These are phyloP conservation scores for Phytophthora crassamura DNA, from an alignment of 352 stramenopile species.

Conservation along the genomic window DNA sequence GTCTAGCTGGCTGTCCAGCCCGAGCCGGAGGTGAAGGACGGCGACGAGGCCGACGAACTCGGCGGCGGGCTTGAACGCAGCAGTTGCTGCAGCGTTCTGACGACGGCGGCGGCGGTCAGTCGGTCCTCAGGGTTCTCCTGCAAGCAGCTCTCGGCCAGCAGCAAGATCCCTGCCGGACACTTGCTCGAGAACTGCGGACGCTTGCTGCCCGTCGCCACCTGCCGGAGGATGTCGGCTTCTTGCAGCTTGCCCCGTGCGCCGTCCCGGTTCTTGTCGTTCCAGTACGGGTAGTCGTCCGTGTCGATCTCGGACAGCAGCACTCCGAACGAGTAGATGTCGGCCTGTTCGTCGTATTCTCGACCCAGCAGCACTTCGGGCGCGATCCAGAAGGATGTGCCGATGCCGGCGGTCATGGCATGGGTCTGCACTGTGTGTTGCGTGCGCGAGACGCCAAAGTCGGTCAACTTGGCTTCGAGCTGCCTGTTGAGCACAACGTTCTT, in stretches of 20 bases:
- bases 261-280: constrained; percentile 38
- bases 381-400: constrained; percentile 49
- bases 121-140: constrained; percentile 43
- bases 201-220: constrained; percentile 38
- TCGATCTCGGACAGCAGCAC: constrained; percentile 54
- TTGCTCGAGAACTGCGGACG: constrained; percentile 39
- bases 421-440: constrained; percentile 41
- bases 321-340: constrained; percentile 51
- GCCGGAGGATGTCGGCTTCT: constrained; percentile 41
- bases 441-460: constrained; percentile 67
- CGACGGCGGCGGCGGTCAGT: constrained; percentile 37
- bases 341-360: constrained; percentile 45
- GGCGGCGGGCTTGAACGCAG: constrained; percentile 20
- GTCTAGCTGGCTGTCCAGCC: constrained; percentile 27
- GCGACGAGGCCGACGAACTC: constrained; percentile 26
- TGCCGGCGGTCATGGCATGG: constrained; percentile 44
- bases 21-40: constrained; percentile 24
- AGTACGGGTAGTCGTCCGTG: constrained; percentile 47
- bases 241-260: constrained; percentile 34
- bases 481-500: constrained; percentile 57
- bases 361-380: constrained; percentile 43
- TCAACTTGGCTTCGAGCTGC: constrained; percentile 67
- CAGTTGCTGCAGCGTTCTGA: constrained; percentile 33
- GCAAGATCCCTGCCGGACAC: constrained; percentile 41
- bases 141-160: constrained; percentile 46